phyloP scores from a whole-genome alignment of 108 stramenopile genomes.

The Schizochytrium sp. region DNA sequence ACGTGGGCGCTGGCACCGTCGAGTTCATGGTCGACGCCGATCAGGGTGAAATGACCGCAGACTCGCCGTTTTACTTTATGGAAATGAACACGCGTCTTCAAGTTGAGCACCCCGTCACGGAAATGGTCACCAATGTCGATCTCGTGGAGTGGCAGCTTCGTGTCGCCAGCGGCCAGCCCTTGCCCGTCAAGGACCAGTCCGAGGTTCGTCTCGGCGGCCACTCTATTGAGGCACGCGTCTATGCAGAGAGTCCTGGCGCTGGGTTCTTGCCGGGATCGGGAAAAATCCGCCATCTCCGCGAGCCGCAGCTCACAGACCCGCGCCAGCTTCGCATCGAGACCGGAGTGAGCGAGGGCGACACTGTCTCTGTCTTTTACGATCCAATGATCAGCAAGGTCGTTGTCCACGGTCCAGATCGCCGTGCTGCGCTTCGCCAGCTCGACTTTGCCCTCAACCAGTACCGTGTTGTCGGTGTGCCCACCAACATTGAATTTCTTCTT shows the following conservation, averaged over 20 bases:
- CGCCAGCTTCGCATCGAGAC: constrained; percentile 41
- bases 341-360: constrained; percentile 47
- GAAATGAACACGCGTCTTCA: constrained; percentile 95
- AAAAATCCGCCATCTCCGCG: constrained; percentile 32
- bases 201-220: constrained; percentile 31
- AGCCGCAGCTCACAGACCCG: not conserved
- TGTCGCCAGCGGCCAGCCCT: constrained; percentile 77
- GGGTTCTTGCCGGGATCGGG: constrained; percentile 56
- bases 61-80: constrained; percentile 71
- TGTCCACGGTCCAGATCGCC: constrained; percentile 35
- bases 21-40: constrained; percentile 79
- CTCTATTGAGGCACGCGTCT: constrained; percentile 57
- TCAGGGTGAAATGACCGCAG: constrained; percentile 10
- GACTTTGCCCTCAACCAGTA: constrained; percentile 52
- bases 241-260: constrained; percentile 45
- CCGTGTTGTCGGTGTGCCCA: constrained; percentile 71
- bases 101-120: constrained; percentile 84
- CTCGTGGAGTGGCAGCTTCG: constrained; percentile 83
- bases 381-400: constrained; percentile 59
- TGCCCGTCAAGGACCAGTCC: constrained; percentile 36
- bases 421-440: constrained; percentile 51
- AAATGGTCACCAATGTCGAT: constrained; percentile 77
- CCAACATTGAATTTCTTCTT: constrained; percentile 71
- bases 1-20: constrained; percentile 94
- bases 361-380: constrained; percentile 46